Percentiles rank a stretch among this genome's conserved stretches.
Conservation (phyloP, 2,329 filamentous ascomycete species). For the Colletotrichum orchidophilum region DNA sequence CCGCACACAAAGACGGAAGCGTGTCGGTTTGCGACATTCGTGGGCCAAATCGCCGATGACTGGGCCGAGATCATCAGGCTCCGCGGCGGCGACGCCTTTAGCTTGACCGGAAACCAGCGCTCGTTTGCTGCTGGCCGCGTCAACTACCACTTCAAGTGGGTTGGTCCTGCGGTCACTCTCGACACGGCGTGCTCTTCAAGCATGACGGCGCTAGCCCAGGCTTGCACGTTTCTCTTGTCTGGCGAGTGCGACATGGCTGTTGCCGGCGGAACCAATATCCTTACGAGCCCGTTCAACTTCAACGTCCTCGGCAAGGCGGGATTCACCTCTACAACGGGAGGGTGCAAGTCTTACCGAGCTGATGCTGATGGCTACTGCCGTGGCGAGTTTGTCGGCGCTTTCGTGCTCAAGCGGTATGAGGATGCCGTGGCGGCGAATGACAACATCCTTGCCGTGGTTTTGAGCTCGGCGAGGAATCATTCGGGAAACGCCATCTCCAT, state of each 20-base stretch:
- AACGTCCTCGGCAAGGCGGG: not conserved
- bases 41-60: slow-evolving; percentile 72
- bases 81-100: slow-evolving; percentile 57
- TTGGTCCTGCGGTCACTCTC: not conserved
- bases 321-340: slow-evolving; percentile 30
- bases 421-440: slow-evolving; percentile 54
- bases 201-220: not conserved
- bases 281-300: not conserved
- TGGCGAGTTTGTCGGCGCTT: slow-evolving; percentile 45
- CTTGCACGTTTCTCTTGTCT: not conserved
- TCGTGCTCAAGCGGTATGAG: slow-evolving; percentile 55
- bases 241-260: not conserved
- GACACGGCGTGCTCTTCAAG: not conserved
- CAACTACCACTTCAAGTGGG: not conserved
- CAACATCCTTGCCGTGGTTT: slow-evolving; percentile 46
- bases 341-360: slow-evolving; percentile 45
- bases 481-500: slow-evolving; percentile 54
- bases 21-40: slow-evolving; percentile 72
- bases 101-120: slow-evolving; percentile 40
- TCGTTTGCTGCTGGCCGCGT: slow-evolving; percentile 23
- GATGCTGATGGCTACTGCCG: slow-evolving; percentile 57
- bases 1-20: not conserved
- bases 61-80: slow-evolving; percentile 71
- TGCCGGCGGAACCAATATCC: not conserved
- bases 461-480: slow-evolving; percentile 45